Percentiles rank a stretch among this genome's conserved stretches.
These are phyloP conservation scores for Malassezia restricta DNA, from an alignment of 1,284 basidiomycete species.

Conservation along the genomic window DNA sequence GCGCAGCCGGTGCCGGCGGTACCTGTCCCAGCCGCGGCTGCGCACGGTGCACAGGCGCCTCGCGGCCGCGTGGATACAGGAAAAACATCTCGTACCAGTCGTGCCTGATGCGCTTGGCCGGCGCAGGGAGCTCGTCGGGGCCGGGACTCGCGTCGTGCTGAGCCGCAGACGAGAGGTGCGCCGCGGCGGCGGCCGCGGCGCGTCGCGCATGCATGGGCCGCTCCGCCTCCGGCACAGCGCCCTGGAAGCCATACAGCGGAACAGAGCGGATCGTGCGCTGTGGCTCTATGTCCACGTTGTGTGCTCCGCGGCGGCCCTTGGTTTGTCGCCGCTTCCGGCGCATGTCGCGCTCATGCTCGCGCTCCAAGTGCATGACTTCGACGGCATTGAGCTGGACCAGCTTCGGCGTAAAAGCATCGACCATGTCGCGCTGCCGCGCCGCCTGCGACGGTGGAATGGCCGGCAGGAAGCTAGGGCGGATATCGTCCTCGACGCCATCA, in stretches of 20 bases:
- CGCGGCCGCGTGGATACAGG: slow-evolving; percentile 29
- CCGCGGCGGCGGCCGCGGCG: slow-evolving; percentile 36
- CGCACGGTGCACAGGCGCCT: not conserved
- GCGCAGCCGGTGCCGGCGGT: not conserved
- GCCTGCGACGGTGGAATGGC: slow-evolving; percentile 49
- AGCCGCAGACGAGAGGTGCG: slow-evolving; percentile 15
- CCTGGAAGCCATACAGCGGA: slow-evolving; percentile 39
- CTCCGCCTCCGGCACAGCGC: slow-evolving; percentile 20
- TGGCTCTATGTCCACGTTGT: slow-evolving; percentile 82
- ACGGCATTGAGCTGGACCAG: slow-evolving; percentile 78
- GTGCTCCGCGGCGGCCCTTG: slow-evolving; percentile 74
- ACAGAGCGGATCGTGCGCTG: slow-evolving; percentile 66
- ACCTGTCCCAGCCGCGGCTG: not conserved
- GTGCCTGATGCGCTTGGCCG: slow-evolving; percentile 10
- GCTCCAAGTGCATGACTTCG: slow-evolving; percentile 72
- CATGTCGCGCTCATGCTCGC: slow-evolving; percentile 82
- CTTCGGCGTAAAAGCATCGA: slow-evolving; percentile 63
- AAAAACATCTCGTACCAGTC: slow-evolving; percentile 31
- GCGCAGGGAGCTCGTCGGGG: not conserved
- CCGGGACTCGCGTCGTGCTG: slow-evolving; percentile 12
- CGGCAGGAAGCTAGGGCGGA: slow-evolving; percentile 76
- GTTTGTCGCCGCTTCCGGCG: slow-evolving; percentile 72
- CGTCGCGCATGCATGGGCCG: slow-evolving; percentile 18
- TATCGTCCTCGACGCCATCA: slow-evolving; percentile 74
- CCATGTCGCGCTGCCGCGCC: slow-evolving; percentile 57